These are phyloP conservation scores for Bipolaris bicolor DNA, from an alignment of 2,329 filamentous ascomycete genomes.

Conservation along the genomic window DNA sequence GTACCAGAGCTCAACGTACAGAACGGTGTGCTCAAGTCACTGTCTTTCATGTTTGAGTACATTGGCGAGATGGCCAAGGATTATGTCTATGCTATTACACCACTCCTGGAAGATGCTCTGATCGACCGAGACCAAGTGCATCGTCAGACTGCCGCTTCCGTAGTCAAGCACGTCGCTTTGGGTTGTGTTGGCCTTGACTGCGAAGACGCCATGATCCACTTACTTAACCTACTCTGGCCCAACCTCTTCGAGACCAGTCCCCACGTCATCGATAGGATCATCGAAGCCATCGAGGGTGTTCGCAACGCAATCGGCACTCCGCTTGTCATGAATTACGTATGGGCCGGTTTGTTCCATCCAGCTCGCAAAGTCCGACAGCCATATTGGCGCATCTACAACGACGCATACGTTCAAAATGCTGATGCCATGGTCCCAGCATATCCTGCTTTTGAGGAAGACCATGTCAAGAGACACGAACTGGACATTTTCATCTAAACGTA, in stretches of 20 bases:
- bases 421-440: slow-evolving; percentile 98
- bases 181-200: slow-evolving; percentile 97
- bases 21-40: slow-evolving; percentile 95
- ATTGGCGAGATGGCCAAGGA: slow-evolving; percentile 99
- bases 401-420: slow-evolving; percentile 91
- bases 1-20: slow-evolving; percentile 98
- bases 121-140: slow-evolving; percentile 99
- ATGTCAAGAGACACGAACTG: slow-evolving; percentile 78
- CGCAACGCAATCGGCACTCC: slow-evolving; percentile 92
- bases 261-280: slow-evolving; percentile 96
- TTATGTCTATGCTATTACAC: slow-evolving; percentile 97
- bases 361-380: slow-evolving; percentile 92
- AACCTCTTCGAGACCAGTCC: slow-evolving; percentile 98
- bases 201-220: slow-evolving; percentile 97
- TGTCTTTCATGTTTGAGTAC: slow-evolving; percentile 98
- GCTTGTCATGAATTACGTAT: slow-evolving; percentile 95
- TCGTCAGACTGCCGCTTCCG: slow-evolving; percentile 91
- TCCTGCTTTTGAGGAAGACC: slow-evolving; percentile 81
- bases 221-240: slow-evolving; percentile 93
- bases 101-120: slow-evolving; percentile 91
- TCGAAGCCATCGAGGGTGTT: slow-evolving; percentile 96
- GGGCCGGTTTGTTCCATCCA: slow-evolving; percentile 96
- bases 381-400: slow-evolving; percentile 97
- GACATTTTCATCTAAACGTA: slow-evolving; percentile 74
- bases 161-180: slow-evolving; percentile 96